Evolutionary conservation across 805 yeast species (phyloP), one percentile per base, ranked within the genome.

Genomic region (Barnettozyma californica): DNA sequence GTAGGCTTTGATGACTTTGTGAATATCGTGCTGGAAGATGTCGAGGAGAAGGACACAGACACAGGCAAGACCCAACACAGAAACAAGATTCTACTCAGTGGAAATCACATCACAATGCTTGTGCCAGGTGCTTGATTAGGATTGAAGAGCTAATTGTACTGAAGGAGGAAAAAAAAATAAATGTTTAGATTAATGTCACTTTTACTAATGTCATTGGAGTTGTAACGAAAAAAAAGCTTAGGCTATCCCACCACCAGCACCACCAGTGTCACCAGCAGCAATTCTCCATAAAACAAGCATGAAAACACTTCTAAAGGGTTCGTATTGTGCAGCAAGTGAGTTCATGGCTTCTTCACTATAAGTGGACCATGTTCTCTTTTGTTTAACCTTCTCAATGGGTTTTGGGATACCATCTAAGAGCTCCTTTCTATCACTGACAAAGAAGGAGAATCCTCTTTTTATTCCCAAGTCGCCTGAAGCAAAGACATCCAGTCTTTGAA

Each of bases 1-100:
- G 78, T 85, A 26, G 98, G 98, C 1, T 92, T 92, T 66, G 99
- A 94, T 64, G 98, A 94, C 67, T 92, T 84, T 59, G 97, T 94
- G 51, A 94, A 88, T 63, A 81, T 91, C 67, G 95, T 94, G 10
- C 74, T 94, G 45, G 87, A 86, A 57, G 83, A 91, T 58, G 97
- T 85, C 34, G 75, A 76, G 9, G 96, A 87, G 58, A 78, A 74
- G 45, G 69, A 65, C 39, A 74, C 73, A 31, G 69, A 65, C 38
- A 74, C 73, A 33, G 76, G 75, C 5, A 61, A 64, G 48, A 68
- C 71, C 38, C 73, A 69, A 31, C 73, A 71, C 19, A 73, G 78
- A 23, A 75, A 83, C 49, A 78, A 74, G 58, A 81, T 86, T 77
- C 70, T 86, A 40, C 70, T 86, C 56, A 84, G 84, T 63, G 90